Evolutionary conservation across 2,329 filamentous ascomycete species (phyloP).

Genomic region (Ceratocystis cubensis): DNA sequence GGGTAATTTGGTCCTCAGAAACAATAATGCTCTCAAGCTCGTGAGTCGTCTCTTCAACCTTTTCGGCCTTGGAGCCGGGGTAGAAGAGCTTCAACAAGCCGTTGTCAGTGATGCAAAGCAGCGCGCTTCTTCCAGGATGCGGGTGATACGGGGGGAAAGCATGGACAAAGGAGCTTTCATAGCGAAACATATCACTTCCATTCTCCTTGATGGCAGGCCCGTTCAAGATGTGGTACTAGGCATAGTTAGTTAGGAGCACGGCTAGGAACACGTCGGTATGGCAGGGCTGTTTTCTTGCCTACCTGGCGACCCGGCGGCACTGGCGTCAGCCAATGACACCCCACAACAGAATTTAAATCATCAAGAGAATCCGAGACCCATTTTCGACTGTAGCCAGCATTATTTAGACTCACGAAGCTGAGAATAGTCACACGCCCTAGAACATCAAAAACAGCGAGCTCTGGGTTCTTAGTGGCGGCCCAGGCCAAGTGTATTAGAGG

Average conservation of each 20-base stretch:
- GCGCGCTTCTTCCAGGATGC: conserved; percentile 54
- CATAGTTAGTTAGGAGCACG: neutral
- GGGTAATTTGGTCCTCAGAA: conserved; percentile 64
- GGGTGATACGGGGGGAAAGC: conserved; percentile 63
- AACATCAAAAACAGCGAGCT: conserved; percentile 72
- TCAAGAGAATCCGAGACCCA: conserved; percentile 58
- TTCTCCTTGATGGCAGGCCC: conserved; percentile 53
- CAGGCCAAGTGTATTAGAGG: conserved; percentile 71
- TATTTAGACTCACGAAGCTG: conserved; percentile 61
- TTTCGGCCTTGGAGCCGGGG: conserved; percentile 53
- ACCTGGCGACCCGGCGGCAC: conserved; percentile 36
- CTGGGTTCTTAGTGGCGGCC: conserved; percentile 58
- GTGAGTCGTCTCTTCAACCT: conserved; percentile 58
- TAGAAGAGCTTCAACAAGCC: conserved; percentile 66
- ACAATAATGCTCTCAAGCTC: conserved; percentile 62
- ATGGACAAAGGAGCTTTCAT: conserved; percentile 52
- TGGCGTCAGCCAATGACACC: conserved; percentile 72
- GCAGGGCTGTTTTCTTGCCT: no score
- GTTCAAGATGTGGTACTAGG: conserved; percentile 32
- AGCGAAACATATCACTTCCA: conserved; percentile 46
- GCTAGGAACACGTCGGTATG: no score
- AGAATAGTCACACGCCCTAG: conserved; percentile 66
- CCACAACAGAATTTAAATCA: conserved; percentile 66
- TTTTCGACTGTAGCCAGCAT: conserved; percentile 48
- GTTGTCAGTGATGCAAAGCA: conserved; percentile 64